Base-by-base conservation (phyloP, 148 eudicot genomes). In the Polygonum maritimum region DNA sequence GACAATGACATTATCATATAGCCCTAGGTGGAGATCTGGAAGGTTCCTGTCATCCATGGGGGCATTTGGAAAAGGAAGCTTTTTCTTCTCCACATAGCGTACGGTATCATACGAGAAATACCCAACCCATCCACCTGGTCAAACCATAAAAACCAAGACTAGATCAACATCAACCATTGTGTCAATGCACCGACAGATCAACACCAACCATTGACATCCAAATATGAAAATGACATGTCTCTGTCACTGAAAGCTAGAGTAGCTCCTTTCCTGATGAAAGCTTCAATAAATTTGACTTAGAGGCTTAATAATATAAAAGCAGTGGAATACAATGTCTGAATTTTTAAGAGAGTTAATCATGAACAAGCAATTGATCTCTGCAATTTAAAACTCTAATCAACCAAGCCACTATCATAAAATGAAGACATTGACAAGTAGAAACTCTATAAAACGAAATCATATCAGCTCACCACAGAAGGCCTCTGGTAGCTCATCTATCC, bases 61-160 rank as follows among this genome's bases (percentile, higher is more conserved):
- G 58, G 98, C 97, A 81, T 79, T 85, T 77, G 90, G 86, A 76
- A 96, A 96, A 1, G 99, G 99, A 35, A 96, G 83, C 78, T 96
- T 96, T 79, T 86, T 96, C 90, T 91, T 91, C 87, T 96, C 99
- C 69, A 88, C 98, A 80, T 92, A 96, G 40, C 99, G 94, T 45
- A 92, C 94, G 3, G 99, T 96, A 71, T 96, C 99, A 78, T 96
- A 96, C 33, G 99, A 96, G 78, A 96, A 96, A 77, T 90, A 96
- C 75, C 99, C 99, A 78, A 92, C 92, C 99, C 99, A 96, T 47
- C 99, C 99, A 84, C 99, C 99, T 95, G 85, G 52, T 77, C 54
- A 78, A 75, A 77, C 21, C 45, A 63, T 5, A 73, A 73, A 48
- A 48, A 45, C 69, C 72, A 70, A 71, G 36, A 36, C 0, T 55